Evolutionary conservation across 306 rosid species (phyloP).

Genomic region (Sphenostylis stenocarpa): DNA sequence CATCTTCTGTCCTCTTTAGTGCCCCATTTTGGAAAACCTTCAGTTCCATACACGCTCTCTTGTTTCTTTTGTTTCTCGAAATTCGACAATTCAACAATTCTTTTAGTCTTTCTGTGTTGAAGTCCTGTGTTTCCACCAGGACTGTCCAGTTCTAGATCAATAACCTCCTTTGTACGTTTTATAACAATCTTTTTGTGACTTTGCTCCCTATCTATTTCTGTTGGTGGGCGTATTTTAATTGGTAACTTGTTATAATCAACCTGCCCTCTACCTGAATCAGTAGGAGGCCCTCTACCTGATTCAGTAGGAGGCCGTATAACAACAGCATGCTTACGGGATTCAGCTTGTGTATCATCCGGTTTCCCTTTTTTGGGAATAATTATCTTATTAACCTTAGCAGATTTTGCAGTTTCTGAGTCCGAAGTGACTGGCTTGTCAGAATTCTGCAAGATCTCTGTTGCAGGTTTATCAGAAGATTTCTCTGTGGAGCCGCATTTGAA

Average conservation of each 20-base stretch:
- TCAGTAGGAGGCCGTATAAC: conserved; percentile 70
- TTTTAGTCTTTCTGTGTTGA: conserved; percentile 83
- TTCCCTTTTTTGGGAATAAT: conserved; percentile 65
- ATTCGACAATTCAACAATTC: conserved; percentile 79
- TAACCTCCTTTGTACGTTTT: conserved; percentile 72
- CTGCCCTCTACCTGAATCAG: conserved; percentile 55
- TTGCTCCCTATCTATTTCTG: conserved; percentile 64
- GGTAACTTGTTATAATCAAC: conserved; percentile 54
- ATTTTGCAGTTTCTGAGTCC: conserved; percentile 73
- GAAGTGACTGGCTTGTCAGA: conserved; percentile 69
- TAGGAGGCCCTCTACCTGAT: conserved; percentile 63
- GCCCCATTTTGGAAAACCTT: conserved; percentile 52
- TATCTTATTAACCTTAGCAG: conserved; percentile 69
- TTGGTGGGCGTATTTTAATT: conserved; percentile 44
- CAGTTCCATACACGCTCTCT: conserved; percentile 48
- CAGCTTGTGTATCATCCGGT: conserved; percentile 63
- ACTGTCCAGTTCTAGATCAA: conserved; percentile 69
- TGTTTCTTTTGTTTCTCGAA: conserved; percentile 63
- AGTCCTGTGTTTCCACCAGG: conserved; percentile 56
- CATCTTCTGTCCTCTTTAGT: conserved; percentile 64
- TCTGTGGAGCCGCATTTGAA: conserved; percentile 87
- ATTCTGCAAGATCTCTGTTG: conserved; percentile 51
- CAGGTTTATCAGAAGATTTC: conserved; percentile 61
- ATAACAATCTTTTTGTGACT: conserved; percentile 76
- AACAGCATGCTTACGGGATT: conserved; percentile 62